Percentiles rank a stretch among this genome's conserved stretches.
Conservation (phyloP, 1,284 basidiomycete genomes). For the Mycosarcoma mackinlayi region DNA sequence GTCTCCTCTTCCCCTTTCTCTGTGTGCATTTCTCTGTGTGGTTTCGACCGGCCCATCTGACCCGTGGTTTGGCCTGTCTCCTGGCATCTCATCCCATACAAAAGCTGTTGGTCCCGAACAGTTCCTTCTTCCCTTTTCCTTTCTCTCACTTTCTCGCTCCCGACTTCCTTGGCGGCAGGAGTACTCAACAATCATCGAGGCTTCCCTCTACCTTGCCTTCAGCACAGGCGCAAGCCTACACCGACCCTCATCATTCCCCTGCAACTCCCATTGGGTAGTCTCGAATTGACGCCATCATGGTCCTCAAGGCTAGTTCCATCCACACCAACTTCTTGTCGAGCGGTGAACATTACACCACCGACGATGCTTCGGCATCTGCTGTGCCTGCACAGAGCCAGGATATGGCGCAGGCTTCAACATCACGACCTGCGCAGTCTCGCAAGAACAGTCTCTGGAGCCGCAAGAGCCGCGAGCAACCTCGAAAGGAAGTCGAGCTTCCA, state of each 20-base stretch:
- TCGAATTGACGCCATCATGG: conserved; percentile 32
- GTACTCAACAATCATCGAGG: not conserved
- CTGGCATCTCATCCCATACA: conserved; percentile 11
- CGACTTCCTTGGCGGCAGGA: conserved; percentile 2
- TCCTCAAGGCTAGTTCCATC: conserved; percentile 57
- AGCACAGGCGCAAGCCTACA: too few relatives aligned
- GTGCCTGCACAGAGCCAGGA: conserved; percentile 6
- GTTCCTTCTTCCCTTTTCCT: not conserved
- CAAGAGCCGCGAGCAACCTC: conserved; percentile 39
- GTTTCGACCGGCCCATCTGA: conserved; percentile 19
- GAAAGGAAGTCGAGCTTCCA: conserved; percentile 31
- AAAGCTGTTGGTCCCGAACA: conserved; percentile 4
- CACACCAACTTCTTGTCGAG: conserved; percentile 56
- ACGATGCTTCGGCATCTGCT: conserved; percentile 29
- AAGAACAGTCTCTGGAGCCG: conserved; percentile 52
- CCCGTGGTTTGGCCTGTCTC: not conserved
- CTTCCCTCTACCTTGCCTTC: not conserved
- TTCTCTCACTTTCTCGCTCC: not conserved
- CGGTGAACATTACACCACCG: conserved; percentile 49
- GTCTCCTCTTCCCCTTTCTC: not conserved
- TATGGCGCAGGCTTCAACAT: not conserved
- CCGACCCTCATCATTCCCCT: not conserved
- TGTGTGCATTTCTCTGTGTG: too few relatives aligned
- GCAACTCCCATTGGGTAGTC: not conserved
- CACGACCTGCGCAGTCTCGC: conserved; percentile 27